phyloP scores from a whole-genome alignment of 2,329 filamentous ascomycete species.

The Aureobasidium sp. region DNA sequence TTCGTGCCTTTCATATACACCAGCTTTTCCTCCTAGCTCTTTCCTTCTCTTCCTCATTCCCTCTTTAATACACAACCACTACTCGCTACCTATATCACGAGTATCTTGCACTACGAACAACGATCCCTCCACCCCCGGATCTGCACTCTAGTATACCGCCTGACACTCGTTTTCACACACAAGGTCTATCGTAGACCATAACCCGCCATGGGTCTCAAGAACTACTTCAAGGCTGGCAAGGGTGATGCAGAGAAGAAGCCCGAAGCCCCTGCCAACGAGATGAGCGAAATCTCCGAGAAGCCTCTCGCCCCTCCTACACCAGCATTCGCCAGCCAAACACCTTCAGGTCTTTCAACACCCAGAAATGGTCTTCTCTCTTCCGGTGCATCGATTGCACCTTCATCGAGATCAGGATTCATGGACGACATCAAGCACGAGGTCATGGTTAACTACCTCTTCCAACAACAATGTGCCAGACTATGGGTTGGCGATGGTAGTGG shows the following conservation, averaged over 20 bases:
- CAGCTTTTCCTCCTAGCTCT: background rate
- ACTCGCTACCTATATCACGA: background rate
- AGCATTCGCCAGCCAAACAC: conserved; percentile 16
- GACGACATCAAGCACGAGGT: conserved; percentile 73
- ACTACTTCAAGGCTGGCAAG: conserved; percentile 53
- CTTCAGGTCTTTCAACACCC: conserved; percentile 29
- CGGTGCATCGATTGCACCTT: conserved; percentile 39
- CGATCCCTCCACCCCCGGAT: background rate
- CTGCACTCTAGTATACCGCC: background rate
- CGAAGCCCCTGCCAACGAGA: conserved; percentile 8
- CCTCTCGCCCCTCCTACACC: conserved; percentile 12
- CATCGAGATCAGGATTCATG: conserved; percentile 31
- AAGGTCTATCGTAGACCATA: background rate
- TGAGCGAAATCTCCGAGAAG: conserved; percentile 31
- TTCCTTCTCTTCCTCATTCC: background rate
- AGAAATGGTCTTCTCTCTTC: conserved; percentile 40
- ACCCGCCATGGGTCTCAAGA: conserved; percentile 48
- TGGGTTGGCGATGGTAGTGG: conserved; percentile 65
- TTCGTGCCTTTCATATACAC: conserved; percentile 10
- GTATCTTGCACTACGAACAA: background rate
- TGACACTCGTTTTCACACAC: background rate
- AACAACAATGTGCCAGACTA: conserved; percentile 65
- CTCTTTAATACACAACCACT: background rate
- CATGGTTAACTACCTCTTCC: conserved; percentile 75
- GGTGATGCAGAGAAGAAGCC: conserved; percentile 25